Conservation (phyloP, 805 yeast species). For the Saccharomycopsis javanensis region DNA sequence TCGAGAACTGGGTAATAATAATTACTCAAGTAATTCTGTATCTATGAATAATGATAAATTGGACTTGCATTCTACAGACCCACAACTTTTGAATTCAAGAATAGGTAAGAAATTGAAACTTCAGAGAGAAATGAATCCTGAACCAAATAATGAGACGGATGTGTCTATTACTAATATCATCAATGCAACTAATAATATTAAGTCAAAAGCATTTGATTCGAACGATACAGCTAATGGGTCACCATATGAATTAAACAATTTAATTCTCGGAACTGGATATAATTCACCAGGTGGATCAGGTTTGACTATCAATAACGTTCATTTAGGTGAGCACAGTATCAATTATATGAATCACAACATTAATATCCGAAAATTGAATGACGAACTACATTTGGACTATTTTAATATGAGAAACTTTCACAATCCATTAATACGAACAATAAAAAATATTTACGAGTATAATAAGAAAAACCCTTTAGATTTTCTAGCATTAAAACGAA, state of each 20-base stretch:
- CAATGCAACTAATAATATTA: background rate
- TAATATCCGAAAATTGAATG: constrained; percentile 16
- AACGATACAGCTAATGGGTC: background rate
- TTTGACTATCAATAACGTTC: constrained; percentile 1
- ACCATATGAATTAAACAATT: background rate
- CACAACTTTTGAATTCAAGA: constrained; percentile 7
- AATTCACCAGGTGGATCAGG: constrained; percentile 2
- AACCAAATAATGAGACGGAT: background rate
- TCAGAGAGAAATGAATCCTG: constrained; percentile 7
- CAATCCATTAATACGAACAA: constrained; percentile 14
- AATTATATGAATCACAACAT: background rate
- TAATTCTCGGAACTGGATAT: background rate
- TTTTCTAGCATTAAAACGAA: background rate
- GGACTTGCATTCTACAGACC: background rate
- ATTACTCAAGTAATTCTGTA: background rate
- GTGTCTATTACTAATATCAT: background rate
- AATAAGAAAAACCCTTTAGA: constrained; percentile 1
- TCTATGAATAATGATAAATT: background rate
- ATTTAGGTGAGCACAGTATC: constrained; percentile 1
- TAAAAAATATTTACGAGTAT: constrained; percentile 8
- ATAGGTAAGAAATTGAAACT: constrained; percentile 11
- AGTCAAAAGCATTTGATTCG: background rate
- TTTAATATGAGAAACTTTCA: constrained; percentile 14
- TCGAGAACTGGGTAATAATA: background rate
- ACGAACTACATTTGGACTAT: constrained; percentile 16